Percentiles rank a stretch among this genome's conserved stretches.
Conservation (phyloP, 306 rosid species). For the Trichosanthes cucumerina region DNA sequence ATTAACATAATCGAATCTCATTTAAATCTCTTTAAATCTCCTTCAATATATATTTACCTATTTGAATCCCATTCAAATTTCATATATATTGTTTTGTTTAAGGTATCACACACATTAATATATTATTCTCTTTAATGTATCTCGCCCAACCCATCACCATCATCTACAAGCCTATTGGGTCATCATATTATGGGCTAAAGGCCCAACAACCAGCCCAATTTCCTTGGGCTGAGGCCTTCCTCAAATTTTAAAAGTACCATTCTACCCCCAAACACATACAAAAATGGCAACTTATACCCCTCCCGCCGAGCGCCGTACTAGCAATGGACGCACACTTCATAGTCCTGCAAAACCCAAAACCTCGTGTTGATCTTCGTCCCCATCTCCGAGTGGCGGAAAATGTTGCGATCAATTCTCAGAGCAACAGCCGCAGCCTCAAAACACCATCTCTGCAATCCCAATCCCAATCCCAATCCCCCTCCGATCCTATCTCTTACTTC, state of each 20-base stretch:
- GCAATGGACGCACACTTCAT: background rate
- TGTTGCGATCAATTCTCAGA: slow-evolving; percentile 44
- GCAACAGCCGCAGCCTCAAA: slow-evolving; percentile 31
- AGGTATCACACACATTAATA: too few relatives aligned
- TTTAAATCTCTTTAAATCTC: too few relatives aligned
- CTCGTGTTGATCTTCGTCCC: background rate
- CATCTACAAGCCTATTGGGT: background rate
- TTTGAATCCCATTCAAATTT: too few relatives aligned
- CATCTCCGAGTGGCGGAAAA: slow-evolving; percentile 12
- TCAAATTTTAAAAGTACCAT: background rate
- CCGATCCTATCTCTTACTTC: slow-evolving; percentile 15
- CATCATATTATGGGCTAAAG: background rate
- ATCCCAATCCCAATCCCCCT: slow-evolving; percentile 2
- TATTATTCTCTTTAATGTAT: too few relatives aligned
- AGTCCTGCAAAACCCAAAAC: slow-evolving; percentile 25
- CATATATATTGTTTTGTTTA: too few relatives aligned
- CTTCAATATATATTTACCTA: too few relatives aligned
- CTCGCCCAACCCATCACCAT: background rate
- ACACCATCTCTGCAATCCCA: slow-evolving; percentile 17
- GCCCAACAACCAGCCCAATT: background rate
- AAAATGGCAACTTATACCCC: background rate
- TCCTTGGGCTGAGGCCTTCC: background rate
- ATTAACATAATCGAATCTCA: too few relatives aligned
- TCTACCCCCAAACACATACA: background rate
- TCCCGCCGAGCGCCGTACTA: background rate